Evolutionary conservation across 1,284 basidiomycete genomes (phyloP), one percentile per base, ranked within the genome.

Genomic region (Cutaneotrichosporon sp.): DNA sequence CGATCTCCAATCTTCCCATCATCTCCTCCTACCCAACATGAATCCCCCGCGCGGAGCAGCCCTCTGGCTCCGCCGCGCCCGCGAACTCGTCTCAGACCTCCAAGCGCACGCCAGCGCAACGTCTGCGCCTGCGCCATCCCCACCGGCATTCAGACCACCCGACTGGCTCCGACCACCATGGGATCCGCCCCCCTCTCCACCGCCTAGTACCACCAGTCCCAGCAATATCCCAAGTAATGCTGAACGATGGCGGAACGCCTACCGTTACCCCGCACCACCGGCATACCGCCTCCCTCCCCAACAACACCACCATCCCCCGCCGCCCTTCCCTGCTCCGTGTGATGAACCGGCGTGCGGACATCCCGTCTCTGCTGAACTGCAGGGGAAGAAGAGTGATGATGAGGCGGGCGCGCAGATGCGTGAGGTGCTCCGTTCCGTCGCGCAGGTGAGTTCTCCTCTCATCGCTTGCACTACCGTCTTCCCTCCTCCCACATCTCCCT

Each of bases 401-500:
- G 21, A 46, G 18, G 57, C 49, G 5, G 64, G 64, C 2, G 22
- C 9, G 26, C 47, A 47, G 32, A 68, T 80, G 58, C 67, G 79
- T 38, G 68, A 79, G 50, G 73, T 80, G 49, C 77, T 82, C 76
- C 72, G 81, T n/a, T 74, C 74, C 68, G 74, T 79, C 14, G 73
- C 80, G 22, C 80, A 82, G 71, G 80, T 81, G 52, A 52, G 79
- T 26, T 26, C 26, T 26, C 26, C 26, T 68, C 32, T 14, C 50
- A 31, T 36, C 21, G 18, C 6, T 22, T 51, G 10, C 14, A 13
- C 21, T 26, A 26, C 26, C 26, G 2, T 26, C 26, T 26, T 26
- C 21, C 30, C 49, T 51, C 49, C 49, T 51, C 26, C 22, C 42
- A 6, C 32, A 5, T 21, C 18, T 34, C 34, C 2, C 46, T 21